Evolutionary conservation across 176 grass and related monocot species (phyloP), one percentile per base, ranked within the genome.

Genomic region (Hordeum marinum): DNA sequence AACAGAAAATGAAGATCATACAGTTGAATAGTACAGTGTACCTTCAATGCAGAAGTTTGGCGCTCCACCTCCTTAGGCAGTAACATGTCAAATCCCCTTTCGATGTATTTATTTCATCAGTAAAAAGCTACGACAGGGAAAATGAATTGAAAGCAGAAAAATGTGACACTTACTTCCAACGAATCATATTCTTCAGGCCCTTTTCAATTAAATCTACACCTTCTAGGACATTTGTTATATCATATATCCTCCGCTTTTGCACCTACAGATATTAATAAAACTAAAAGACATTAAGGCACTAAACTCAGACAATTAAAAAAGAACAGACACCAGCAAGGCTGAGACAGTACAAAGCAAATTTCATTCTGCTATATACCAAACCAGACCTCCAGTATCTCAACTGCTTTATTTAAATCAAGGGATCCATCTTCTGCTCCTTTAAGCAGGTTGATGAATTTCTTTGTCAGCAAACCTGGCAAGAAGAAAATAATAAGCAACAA

Each of bases 191-290:
- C 91, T 95, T 98, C 78, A 88, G 77, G 7, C 78, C 88, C 65
- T 98, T 98, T 88, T 98, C 92, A 72, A 98, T 98, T 81, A 98
- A 87, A 73, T 94, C 89, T 82, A 98, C 91, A 78, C 95, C 95
- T 91, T 98, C 95, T 31, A 98, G 75, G 90, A 98, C 95, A 98
- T 98, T 98, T 55, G 95, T 98, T 88, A 98, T 98, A 72, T 98
- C 95, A 93, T 98, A 98, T 69, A 98, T 95, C 87, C 95, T 94
- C 85, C 95, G 90, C 80, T 98, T 98, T 83, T 98, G 92, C 52
- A 98, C 95, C 95, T 98, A 81, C 21, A 87, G 32, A 86, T 78
- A 85, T 84, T 42, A 60, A 85, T 20, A 65, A 88, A 91, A 79
- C 32, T 64, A 77, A 10, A 69, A 50, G 78, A 79, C 3, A 41